These are phyloP conservation scores for Colletotrichum tofieldiae DNA, from an alignment of 2,329 filamentous ascomycete genomes.

Conservation along the genomic window DNA sequence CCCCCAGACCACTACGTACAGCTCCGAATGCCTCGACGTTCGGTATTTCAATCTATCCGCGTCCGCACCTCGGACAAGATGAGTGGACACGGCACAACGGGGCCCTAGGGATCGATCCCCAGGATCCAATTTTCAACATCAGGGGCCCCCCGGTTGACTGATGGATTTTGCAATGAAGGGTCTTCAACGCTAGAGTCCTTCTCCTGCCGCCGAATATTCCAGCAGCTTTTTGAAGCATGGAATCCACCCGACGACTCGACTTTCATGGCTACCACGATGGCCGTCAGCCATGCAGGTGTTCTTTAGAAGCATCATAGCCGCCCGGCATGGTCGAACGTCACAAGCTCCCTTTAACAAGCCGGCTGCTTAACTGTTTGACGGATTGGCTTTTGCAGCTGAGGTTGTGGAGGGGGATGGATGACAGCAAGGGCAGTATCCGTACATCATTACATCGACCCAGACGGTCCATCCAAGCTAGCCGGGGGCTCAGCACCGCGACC, in stretches of 20 bases:
- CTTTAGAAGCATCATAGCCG: background rate
- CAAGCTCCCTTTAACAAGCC: background rate
- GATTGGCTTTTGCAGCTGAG: background rate
- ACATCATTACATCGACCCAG: slow-evolving; percentile 5
- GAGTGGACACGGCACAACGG: background rate
- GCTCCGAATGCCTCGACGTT: slow-evolving; percentile 10
- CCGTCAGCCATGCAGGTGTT: too few species aligned
- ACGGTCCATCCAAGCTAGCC: background rate
- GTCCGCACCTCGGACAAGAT: slow-evolving; percentile 30
- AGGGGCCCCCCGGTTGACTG: slow-evolving; percentile 2
- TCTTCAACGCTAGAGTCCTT: slow-evolving; percentile 1
- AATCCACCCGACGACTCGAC: background rate
- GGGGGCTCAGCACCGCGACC: background rate
- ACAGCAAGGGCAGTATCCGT: background rate
- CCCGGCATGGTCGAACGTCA: background rate
- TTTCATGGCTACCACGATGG: background rate
- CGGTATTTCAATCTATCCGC: slow-evolving; percentile 40
- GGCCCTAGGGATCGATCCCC: slow-evolving; percentile 27
- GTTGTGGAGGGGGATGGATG: background rate
- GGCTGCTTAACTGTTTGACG: background rate
- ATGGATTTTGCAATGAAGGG: background rate
- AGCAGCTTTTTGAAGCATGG: slow-evolving; percentile 7
- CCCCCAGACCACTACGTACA: slow-evolving; percentile 9
- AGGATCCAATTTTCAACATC: slow-evolving; percentile 19
- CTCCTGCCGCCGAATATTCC: slow-evolving; percentile 18